Conservation (phyloP, 108 stramenopile species). For the Schizochytrium sp. region DNA sequence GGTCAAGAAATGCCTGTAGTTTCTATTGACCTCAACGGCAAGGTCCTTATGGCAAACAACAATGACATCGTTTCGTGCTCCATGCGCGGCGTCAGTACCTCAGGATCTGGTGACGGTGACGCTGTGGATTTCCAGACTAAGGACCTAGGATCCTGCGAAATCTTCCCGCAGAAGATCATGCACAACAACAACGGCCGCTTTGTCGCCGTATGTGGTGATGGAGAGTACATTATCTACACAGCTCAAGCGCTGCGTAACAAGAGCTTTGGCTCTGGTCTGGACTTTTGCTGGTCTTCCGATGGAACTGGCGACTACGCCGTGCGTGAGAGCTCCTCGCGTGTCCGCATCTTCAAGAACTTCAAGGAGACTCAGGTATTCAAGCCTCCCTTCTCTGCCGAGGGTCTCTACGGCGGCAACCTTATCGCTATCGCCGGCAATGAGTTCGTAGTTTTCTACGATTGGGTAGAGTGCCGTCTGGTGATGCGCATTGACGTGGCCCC, state of each 20-base stretch:
- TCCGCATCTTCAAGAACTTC: conserved; percentile 96
- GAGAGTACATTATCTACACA: conserved; percentile 99
- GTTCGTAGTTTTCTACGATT: conserved; percentile 94
- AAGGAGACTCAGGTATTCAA: conserved; percentile 84
- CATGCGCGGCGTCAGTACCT: conserved; percentile 10
- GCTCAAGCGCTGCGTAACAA: conserved; percentile 96
- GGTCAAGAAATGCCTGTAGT: conserved; percentile 97
- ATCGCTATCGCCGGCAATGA: conserved; percentile 93
- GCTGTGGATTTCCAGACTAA: conserved; percentile 82
- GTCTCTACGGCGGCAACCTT: conserved; percentile 91
- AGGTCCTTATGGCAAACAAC: conserved; percentile 95
- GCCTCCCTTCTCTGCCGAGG: conserved; percentile 92
- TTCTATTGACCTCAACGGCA: conserved; percentile 95
- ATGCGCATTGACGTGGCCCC: conserved; percentile 93
- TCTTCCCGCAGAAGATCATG: conserved; percentile 90
- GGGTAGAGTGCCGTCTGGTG: conserved; percentile 92
- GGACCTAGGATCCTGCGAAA: conserved; percentile 94
- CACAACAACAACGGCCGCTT: conserved; percentile 99
- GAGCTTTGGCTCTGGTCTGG: conserved; percentile 95
- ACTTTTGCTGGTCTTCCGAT: conserved; percentile 95
- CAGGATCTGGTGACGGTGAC: conserved; percentile 76
- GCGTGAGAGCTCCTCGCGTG: conserved; percentile 88
- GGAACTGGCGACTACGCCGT: conserved; percentile 98
- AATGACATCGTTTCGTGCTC: conserved; percentile 83
- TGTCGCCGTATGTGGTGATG: conserved; percentile 96